Evolutionary conservation across 2,329 filamentous ascomycete genomes (phyloP).

Genomic region (Penicillium sp.): DNA sequence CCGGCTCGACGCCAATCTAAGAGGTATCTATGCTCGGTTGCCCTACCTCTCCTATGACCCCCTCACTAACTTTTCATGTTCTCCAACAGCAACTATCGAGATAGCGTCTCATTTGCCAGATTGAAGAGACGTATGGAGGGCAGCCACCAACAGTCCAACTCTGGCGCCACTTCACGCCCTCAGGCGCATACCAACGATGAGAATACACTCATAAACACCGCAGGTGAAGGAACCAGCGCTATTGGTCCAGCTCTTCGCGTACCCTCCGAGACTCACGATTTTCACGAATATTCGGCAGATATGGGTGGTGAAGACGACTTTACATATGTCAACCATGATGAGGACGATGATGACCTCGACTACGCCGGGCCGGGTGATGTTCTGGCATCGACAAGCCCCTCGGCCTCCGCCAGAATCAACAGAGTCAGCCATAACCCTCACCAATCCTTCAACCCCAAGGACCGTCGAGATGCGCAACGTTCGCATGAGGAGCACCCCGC

Average conservation of each 20-base stretch:
- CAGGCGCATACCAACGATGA: background rate
- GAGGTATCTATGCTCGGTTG: background rate
- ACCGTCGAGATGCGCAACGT: background rate
- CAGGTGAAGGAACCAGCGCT: background rate
- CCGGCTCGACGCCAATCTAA: constrained; percentile 1
- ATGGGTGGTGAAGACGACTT: constrained; percentile 7
- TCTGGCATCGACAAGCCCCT: constrained; percentile 18
- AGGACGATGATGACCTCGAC: constrained; percentile 14
- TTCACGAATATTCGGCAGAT: background rate
- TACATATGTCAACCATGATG: constrained; percentile 8
- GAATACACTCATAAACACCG: background rate
- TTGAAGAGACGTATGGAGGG: constrained; percentile 4
- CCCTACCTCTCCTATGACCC: background rate
- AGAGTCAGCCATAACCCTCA: constrained; percentile 17
- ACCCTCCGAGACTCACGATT: background rate
- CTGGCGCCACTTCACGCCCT: background rate
- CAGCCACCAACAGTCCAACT: background rate
- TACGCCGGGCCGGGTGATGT: background rate
- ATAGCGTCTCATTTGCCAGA: background rate
- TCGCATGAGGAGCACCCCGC: background rate
- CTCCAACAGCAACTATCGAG: constrained; percentile 2
- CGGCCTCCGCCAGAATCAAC: constrained; percentile 18
- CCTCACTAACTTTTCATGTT: background rate
- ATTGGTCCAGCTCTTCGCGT: background rate
- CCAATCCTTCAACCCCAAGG: constrained; percentile 7